Evolutionary conservation across 23 red algal species (phyloP).

Genomic region (Gracilaria domingensis): DNA sequence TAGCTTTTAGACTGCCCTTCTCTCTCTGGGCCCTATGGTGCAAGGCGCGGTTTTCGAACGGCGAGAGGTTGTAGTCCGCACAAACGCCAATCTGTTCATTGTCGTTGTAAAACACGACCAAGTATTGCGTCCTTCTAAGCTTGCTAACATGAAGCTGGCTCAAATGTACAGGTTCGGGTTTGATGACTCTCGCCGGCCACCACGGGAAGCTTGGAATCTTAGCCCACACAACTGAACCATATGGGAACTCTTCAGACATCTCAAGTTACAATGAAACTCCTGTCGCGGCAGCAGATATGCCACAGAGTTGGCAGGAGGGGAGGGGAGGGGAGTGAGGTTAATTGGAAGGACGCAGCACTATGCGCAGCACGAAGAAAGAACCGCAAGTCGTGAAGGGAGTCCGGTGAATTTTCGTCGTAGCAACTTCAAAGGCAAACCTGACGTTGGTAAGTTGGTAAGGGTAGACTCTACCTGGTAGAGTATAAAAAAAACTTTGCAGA

Average conservation of each 20-base stretch:
- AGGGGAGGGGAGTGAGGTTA: not conserved
- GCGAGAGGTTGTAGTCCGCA: slow-evolving; percentile 1
- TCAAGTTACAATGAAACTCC: not conserved
- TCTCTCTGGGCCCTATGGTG: not conserved
- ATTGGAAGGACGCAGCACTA: no score
- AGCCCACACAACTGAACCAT: slow-evolving; percentile 10
- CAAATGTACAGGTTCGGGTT: not conserved
- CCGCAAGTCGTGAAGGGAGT: not conserved
- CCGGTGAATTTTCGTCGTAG: not conserved
- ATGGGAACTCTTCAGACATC: not conserved
- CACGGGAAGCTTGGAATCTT: slow-evolving; percentile 37
- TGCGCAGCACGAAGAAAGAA: not conserved
- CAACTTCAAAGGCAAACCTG: not conserved
- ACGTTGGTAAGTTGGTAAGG: not conserved
- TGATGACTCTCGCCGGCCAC: slow-evolving; percentile 34
- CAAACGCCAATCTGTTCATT: slow-evolving; percentile 28
- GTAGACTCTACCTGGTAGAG: no score
- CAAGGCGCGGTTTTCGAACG: not conserved
- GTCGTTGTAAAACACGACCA: slow-evolving; percentile 30
- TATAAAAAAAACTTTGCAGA: not conserved
- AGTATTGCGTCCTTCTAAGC: not conserved
- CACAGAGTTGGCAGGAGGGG: not conserved
- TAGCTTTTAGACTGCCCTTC: not conserved
- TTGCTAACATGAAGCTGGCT: not conserved
- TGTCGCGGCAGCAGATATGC: no score